These are phyloP conservation scores for Mangifera indica DNA, from an alignment of 345 rosid species.

Conservation along the genomic window DNA sequence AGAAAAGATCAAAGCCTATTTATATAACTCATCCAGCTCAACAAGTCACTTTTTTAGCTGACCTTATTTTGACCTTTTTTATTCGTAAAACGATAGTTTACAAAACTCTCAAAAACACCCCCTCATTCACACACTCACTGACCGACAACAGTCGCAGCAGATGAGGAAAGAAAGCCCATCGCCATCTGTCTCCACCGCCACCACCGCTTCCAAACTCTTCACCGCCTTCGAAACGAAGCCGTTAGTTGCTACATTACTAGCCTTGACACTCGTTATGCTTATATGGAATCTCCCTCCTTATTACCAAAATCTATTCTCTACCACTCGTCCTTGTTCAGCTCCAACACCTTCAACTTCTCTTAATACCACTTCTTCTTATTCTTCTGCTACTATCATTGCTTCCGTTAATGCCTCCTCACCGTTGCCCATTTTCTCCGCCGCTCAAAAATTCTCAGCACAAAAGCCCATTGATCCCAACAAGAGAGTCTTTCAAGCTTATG, in stretches of 20 bases:
- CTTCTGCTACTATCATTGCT: constrained; percentile 22
- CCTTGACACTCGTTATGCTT: constrained; percentile 64
- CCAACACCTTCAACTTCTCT: constrained; percentile 11
- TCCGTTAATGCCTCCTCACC: not conserved
- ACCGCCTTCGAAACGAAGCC: constrained; percentile 63
- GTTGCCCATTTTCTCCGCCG: not conserved
- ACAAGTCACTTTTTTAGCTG: not conserved
- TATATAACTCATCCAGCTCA: not conserved
- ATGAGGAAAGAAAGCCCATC: constrained; percentile 61
- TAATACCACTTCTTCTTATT: not conserved
- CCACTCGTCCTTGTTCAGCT: constrained; percentile 40
- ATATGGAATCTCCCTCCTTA: constrained; percentile 79
- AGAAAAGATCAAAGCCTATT: not conserved
- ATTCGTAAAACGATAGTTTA: not conserved
- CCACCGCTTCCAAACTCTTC: constrained; percentile 34
- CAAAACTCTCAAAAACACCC: too few species aligned
- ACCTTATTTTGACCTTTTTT: constrained; percentile 20
- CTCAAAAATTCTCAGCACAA: not conserved
- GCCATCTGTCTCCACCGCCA: constrained; percentile 26
- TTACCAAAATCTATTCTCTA: constrained; percentile 61
- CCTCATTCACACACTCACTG: too few species aligned
- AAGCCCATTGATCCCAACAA: constrained; percentile 51
- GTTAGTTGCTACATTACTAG: constrained; percentile 54
- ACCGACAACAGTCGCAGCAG: constrained; percentile 14
- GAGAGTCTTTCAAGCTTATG: constrained; percentile 62